Conservation (phyloP, 2,329 filamentous ascomycete genomes). For the Emericellopsis atlantica region DNA sequence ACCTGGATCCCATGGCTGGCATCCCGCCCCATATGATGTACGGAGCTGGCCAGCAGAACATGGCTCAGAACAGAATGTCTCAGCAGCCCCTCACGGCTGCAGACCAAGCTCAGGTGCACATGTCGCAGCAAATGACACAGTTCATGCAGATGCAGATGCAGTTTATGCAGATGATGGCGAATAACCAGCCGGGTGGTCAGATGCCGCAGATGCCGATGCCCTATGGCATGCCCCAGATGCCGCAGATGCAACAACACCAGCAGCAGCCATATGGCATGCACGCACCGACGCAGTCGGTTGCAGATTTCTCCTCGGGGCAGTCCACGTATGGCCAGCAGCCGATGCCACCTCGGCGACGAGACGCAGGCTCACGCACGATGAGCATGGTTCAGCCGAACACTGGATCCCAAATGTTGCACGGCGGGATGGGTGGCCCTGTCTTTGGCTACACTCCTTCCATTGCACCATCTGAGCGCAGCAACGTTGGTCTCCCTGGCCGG, state of each 20-base stretch:
- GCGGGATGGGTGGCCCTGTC: slow-evolving; percentile 19
- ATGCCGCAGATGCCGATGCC: slow-evolving; percentile 14
- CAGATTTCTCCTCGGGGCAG: slow-evolving; percentile 28
- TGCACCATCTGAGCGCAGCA: slow-evolving; percentile 90
- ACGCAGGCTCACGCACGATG: slow-evolving; percentile 53
- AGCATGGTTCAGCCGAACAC: slow-evolving; percentile 69
- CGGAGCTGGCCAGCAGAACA: slow-evolving; percentile 8
- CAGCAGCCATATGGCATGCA: slow-evolving; percentile 13
- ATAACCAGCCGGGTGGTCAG: slow-evolving; percentile 6
- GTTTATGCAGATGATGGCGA: slow-evolving; percentile 74
- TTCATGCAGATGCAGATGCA: slow-evolving; percentile 95
- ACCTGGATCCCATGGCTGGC: slow-evolving; percentile 34
- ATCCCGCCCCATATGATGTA: slow-evolving; percentile 33
- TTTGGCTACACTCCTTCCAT: slow-evolving; percentile 76
- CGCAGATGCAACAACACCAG: slow-evolving; percentile 7
- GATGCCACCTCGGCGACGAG: slow-evolving; percentile 28
- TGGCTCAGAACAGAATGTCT: slow-evolving; percentile 27
- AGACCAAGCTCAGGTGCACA: slow-evolving; percentile 66
- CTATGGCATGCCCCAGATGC: slow-evolving; percentile 7
- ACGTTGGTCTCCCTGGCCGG: slow-evolving; percentile 75
- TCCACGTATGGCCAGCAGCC: slow-evolving; percentile 34
- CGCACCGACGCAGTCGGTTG: slow-evolving; percentile 25
- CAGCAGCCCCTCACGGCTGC: slow-evolving; percentile 38
- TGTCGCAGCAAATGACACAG: slow-evolving; percentile 73
- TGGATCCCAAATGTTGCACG: slow-evolving; percentile 41